phyloP scores from a whole-genome alignment of 2,329 filamentous ascomycete species.

The Sporothrix sp. region DNA sequence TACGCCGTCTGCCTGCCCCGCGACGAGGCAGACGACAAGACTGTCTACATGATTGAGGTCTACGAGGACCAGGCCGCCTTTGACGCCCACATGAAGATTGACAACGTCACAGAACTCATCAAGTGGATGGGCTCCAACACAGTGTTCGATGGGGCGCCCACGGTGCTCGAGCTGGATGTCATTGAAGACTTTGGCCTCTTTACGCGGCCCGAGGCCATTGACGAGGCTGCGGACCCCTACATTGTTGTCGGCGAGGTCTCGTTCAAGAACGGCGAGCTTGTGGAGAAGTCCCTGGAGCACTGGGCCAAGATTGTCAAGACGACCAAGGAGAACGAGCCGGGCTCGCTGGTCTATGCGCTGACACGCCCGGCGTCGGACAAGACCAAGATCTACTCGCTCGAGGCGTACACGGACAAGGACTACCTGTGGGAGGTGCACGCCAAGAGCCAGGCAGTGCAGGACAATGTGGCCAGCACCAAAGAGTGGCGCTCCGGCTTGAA shows the following conservation, averaged over 20 bases:
- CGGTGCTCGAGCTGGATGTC: conserved; percentile 19
- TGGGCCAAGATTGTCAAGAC: conserved; percentile 22
- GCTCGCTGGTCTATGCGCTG: conserved; percentile 22
- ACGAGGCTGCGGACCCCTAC: conserved; percentile 18
- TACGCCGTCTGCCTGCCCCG: conserved; percentile 22
- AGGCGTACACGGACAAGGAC: conserved; percentile 22
- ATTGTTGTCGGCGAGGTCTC: conserved; percentile 22
- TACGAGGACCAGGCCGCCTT: conserved; percentile 21
- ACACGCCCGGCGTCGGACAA: conserved; percentile 18
- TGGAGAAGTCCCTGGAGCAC: conserved; percentile 19
- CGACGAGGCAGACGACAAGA: conserved; percentile 19
- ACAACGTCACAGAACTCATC: conserved; percentile 17
- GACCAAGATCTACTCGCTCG: conserved; percentile 19
- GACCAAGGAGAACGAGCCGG: conserved; percentile 18
- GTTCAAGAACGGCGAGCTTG: conserved; percentile 20
- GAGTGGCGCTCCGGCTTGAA: conserved; percentile 20
- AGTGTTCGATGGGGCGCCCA: conserved; percentile 13
- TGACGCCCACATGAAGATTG: conserved; percentile 20
- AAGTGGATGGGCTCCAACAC: conserved; percentile 18
- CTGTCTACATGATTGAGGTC: conserved; percentile 22
- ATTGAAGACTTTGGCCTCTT: conserved; percentile 19
- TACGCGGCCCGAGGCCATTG: conserved; percentile 12
- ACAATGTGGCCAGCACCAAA: conserved; percentile 20
- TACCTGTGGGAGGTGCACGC: conserved; percentile 23
- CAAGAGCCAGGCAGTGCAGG: conserved; percentile 22